Evolutionary conservation across 2,329 filamentous ascomycete genomes (phyloP).

Genomic region (Clarireedia monteithiana): DNA sequence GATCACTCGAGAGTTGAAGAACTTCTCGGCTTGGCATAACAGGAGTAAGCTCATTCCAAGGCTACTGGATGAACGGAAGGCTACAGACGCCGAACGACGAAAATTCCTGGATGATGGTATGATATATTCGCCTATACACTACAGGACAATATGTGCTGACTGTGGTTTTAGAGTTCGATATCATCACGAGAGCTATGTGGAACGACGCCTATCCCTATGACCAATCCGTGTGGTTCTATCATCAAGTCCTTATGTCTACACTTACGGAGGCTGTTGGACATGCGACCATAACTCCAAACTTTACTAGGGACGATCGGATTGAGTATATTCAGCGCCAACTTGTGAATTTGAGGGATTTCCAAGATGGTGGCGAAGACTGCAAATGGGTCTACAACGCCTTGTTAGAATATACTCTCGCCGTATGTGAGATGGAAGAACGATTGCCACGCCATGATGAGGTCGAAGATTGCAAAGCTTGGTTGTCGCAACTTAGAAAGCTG

Average conservation of each 20-base stretch:
- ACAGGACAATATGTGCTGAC: slow-evolving; percentile 12
- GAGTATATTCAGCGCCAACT: slow-evolving; percentile 64
- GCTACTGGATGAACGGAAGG: slow-evolving; percentile 62
- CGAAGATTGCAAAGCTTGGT: slow-evolving; percentile 23
- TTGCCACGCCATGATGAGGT: slow-evolving; percentile 34
- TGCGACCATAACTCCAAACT: slow-evolving; percentile 54
- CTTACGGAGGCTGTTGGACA: slow-evolving; percentile 43
- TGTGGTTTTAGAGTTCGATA: slow-evolving; percentile 54
- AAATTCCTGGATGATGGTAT: slow-evolving; percentile 64
- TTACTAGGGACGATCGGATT: slow-evolving; percentile 54
- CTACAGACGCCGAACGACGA: slow-evolving; percentile 54
- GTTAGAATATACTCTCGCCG: slow-evolving; percentile 60
- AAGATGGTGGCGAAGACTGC: slow-evolving; percentile 58
- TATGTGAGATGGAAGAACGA: slow-evolving; percentile 46
- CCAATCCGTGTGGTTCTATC: slow-evolving; percentile 95
- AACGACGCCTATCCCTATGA: slow-evolving; percentile 78
- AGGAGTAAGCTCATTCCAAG: slow-evolving; percentile 75
- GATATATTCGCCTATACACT: not conserved
- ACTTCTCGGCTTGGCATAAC: slow-evolving; percentile 96
- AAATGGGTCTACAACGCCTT: slow-evolving; percentile 90
- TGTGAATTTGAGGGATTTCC: slow-evolving; percentile 59
- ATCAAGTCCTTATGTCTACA: slow-evolving; percentile 75
- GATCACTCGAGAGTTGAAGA: slow-evolving; percentile 78
- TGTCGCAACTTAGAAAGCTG: slow-evolving; percentile 26
- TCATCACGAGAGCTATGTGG: slow-evolving; percentile 64